A percentile compares a stretch with the other conserved stretches of the same genome.
Conservation (phyloP, 257 asterid species). For the Ajuga chamaepitys region DNA sequence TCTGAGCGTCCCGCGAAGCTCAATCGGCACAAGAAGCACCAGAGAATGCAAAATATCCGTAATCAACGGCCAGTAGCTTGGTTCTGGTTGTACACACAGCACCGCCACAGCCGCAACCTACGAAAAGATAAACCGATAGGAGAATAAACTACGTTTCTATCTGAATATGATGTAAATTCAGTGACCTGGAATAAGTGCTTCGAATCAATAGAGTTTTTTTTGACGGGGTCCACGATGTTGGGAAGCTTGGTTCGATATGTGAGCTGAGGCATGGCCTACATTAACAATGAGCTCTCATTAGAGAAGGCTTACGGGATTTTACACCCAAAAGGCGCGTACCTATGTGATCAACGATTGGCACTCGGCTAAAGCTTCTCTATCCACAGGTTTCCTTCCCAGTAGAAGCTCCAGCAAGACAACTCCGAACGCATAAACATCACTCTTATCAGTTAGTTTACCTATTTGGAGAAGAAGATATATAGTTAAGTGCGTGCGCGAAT, state of each 20-base stretch:
- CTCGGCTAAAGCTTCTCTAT: slow-evolving; percentile 45
- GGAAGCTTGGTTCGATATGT: slow-evolving; percentile 66
- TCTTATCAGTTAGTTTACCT: slow-evolving; percentile 69
- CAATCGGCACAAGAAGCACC: slow-evolving; percentile 61
- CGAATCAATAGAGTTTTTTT: slow-evolving; percentile 46
- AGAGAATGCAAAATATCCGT: slow-evolving; percentile 75
- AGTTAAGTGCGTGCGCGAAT: background rate
- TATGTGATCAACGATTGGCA: slow-evolving; percentile 68
- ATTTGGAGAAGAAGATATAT: background rate
- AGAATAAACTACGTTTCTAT: too few relatives aligned
- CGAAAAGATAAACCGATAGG: too few relatives aligned
- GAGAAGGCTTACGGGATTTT: background rate
- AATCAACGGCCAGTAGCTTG: slow-evolving; percentile 76
- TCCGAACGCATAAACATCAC: slow-evolving; percentile 80
- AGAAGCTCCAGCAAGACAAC: slow-evolving; percentile 73
- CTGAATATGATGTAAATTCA: background rate
- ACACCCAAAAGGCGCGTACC: slow-evolving; percentile 25
- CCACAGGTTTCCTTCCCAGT: slow-evolving; percentile 61
- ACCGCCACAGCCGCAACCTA: slow-evolving; percentile 88
- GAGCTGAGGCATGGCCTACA: slow-evolving; percentile 86
- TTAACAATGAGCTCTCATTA: background rate
- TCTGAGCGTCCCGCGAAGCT: slow-evolving; percentile 64
- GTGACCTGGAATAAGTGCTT: slow-evolving; percentile 65
- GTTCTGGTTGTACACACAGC: slow-evolving; percentile 71
- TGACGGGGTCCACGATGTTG: slow-evolving; percentile 59